A percentile compares a stretch with the other conserved stretches of the same genome.
phyloP scores from a whole-genome alignment of 805 yeast species.

The Brettanomyces nanus region DNA sequence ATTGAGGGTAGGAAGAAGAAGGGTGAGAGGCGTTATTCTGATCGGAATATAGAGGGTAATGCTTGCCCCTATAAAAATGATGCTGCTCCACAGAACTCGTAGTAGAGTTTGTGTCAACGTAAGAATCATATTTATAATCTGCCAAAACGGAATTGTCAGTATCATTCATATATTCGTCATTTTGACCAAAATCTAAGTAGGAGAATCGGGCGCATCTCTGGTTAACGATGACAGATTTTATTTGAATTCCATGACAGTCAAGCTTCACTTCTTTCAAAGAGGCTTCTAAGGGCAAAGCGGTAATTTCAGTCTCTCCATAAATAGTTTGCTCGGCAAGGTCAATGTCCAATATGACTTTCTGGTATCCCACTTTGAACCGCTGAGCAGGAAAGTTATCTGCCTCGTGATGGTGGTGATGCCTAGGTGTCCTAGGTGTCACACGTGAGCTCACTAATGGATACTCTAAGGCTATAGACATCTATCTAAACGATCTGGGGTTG shows the following conservation, averaged over 20 bases:
- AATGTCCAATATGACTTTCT: constrained; percentile 70
- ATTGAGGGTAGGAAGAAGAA: constrained; percentile 19
- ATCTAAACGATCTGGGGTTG: not conserved
- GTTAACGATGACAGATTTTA: constrained; percentile 59
- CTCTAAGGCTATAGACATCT: constrained; percentile 1
- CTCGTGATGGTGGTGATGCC: constrained; percentile 18
- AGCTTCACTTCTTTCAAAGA: constrained; percentile 51
- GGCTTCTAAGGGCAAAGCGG: constrained; percentile 63
- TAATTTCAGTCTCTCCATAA: constrained; percentile 73
- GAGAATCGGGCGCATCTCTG: constrained; percentile 46
- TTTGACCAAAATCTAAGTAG: constrained; percentile 42
- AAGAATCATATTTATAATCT: constrained; percentile 21
- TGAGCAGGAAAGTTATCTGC: constrained; percentile 26
- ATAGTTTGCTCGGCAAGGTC: constrained; percentile 57
- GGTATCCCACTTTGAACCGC: constrained; percentile 72
- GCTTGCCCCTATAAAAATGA: constrained; percentile 46
- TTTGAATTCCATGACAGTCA: constrained; percentile 72
- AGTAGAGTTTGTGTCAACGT: constrained; percentile 35
- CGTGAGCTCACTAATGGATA: constrained; percentile 4
- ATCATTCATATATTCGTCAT: constrained; percentile 28
- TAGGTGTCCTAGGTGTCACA: constrained; percentile 18
- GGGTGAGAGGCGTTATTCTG: constrained; percentile 25
- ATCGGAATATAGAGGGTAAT: constrained; percentile 46
- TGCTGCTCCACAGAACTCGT: constrained; percentile 44
- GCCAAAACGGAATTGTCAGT: constrained; percentile 22